phyloP scores from a whole-genome alignment of 306 rosid species.

The Mimosa bimucronata region DNA sequence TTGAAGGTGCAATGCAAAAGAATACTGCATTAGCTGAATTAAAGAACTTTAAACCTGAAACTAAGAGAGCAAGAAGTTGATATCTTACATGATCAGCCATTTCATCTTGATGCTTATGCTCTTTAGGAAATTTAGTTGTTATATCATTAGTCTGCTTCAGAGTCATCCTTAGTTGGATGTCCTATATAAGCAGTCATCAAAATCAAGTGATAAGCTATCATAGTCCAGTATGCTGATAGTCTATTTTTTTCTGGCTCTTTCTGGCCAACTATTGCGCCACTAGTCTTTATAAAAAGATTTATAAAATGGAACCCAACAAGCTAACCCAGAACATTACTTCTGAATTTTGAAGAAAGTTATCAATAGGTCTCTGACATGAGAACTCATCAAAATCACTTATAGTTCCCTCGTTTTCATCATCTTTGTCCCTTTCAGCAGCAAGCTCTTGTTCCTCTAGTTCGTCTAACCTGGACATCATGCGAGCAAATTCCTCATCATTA shows the following conservation, averaged over 20 bases:
- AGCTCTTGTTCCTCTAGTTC: slow-evolving; percentile 84
- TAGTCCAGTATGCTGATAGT: slow-evolving; percentile 16
- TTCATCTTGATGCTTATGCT: slow-evolving; percentile 40
- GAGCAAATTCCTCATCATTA: slow-evolving; percentile 62
- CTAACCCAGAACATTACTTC: slow-evolving; percentile 51
- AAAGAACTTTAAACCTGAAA: slow-evolving; percentile 36
- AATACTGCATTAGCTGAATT: slow-evolving; percentile 31
- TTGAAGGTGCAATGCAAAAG: slow-evolving; percentile 35
- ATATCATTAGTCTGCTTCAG: slow-evolving; percentile 40
- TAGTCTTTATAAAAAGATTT: slow-evolving; percentile 31
- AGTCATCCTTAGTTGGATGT: slow-evolving; percentile 36
- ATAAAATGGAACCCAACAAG: slow-evolving; percentile 35
- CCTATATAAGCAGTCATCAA: slow-evolving; percentile 45
- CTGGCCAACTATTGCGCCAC: background rate
- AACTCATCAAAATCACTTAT: slow-evolving; percentile 44
- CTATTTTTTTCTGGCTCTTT: background rate
- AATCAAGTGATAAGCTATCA: slow-evolving; percentile 31
- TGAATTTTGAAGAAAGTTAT: slow-evolving; percentile 36
- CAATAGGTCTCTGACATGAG: slow-evolving; percentile 44
- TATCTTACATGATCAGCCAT: slow-evolving; percentile 57
- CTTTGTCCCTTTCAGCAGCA: slow-evolving; percentile 56
- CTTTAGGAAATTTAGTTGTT: slow-evolving; percentile 27
- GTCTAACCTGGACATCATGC: slow-evolving; percentile 59
- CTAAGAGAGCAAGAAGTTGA: slow-evolving; percentile 30
- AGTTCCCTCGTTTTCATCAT: slow-evolving; percentile 48